These are phyloP conservation scores for Diplosphaera chodatii DNA, from an alignment of 139 green algal species.

Conservation along the genomic window DNA sequence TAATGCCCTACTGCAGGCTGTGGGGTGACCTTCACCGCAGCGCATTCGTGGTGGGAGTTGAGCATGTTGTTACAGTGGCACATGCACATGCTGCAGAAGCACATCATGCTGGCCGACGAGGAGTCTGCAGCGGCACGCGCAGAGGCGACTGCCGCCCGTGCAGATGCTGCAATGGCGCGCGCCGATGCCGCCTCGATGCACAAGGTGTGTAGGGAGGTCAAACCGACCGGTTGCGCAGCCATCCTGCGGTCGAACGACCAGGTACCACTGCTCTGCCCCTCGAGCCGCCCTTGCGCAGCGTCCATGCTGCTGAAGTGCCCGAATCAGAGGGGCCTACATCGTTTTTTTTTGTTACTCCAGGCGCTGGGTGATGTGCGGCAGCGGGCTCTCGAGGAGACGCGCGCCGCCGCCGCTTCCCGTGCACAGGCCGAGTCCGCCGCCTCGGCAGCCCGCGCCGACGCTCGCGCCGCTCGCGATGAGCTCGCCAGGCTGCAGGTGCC, in stretches of 20 bases:
- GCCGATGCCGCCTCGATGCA: not conserved
- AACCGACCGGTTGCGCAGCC: too few species aligned
- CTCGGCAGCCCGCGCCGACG: not conserved
- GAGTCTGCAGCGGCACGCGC: not conserved
- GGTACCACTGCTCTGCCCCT: not conserved
- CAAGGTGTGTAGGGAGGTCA: too few species aligned
- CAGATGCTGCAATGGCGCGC: not conserved
- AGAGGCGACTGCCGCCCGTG: not conserved
- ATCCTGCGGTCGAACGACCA: too few species aligned
- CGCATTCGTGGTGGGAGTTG: too few species aligned
- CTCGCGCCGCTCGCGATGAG: not conserved
- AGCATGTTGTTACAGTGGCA: too few species aligned
- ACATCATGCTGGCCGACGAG: constrained; percentile 1
- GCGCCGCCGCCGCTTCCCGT: constrained; percentile 1
- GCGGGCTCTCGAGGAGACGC: not conserved
- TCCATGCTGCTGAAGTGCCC: too few species aligned
- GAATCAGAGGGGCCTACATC: too few species aligned
- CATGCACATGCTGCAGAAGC: constrained; percentile 1
- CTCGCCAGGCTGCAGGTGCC: not conserved
- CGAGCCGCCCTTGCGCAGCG: too few species aligned
- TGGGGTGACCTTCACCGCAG: too few species aligned
- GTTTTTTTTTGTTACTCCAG: too few species aligned
- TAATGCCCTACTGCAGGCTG: too few species aligned
- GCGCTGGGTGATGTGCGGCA: not conserved
- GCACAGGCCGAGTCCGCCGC: constrained; percentile 8